These are phyloP conservation scores for Apiospora marii DNA, from an alignment of 2,329 filamentous ascomycete genomes.

Conservation along the genomic window DNA sequence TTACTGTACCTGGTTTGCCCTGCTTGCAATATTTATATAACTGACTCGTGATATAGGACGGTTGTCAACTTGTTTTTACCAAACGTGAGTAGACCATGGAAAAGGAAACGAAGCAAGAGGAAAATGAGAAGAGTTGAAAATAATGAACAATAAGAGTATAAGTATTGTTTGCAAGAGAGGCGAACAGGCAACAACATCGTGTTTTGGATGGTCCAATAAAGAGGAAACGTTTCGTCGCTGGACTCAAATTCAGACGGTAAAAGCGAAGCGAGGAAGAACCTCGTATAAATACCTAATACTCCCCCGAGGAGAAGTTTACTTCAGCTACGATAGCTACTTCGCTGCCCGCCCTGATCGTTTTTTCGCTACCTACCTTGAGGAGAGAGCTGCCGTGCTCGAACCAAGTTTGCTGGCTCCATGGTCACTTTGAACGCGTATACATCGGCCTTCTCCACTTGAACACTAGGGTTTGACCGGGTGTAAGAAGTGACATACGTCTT, in stretches of 20 bases:
- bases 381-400: background rate
- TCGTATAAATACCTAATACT: background rate
- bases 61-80: slow-evolving; percentile 46
- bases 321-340: background rate
- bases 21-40: background rate
- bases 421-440: background rate
- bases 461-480: background rate
- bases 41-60: slow-evolving; percentile 40
- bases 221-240: background rate
- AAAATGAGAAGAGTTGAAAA: background rate
- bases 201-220: background rate
- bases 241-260: background rate
- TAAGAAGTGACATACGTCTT: background rate
- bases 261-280: background rate
- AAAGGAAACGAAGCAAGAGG: background rate
- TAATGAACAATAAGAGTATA: background rate
- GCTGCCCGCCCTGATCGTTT: background rate
- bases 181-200: background rate
- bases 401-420: background rate
- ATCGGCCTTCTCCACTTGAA: background rate
- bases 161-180: background rate
- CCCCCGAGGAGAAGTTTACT: background rate
- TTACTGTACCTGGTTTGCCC: background rate
- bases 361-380: background rate
- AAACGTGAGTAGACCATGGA: slow-evolving; percentile 35